These are phyloP conservation scores for Adansonia madagascariensis DNA, from an alignment of 441 rosid genomes.

Conservation along the genomic window DNA sequence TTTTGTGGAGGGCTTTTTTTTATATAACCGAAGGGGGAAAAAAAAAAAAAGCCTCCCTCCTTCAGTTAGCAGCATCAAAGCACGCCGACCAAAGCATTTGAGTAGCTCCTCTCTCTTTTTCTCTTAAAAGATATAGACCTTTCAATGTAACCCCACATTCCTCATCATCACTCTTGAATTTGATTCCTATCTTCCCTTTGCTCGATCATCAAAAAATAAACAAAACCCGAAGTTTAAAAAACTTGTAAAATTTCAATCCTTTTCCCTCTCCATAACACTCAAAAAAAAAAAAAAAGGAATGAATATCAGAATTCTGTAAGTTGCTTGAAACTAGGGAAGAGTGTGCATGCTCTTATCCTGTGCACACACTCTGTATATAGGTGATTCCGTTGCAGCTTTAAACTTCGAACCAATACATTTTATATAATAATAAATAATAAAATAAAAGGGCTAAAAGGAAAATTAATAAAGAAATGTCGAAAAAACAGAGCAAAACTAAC, in stretches of 20 bases:
- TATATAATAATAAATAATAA: constrained; percentile 3
- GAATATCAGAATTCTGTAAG: not conserved
- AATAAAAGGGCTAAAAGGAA: not conserved
- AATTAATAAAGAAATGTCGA: constrained; percentile 23
- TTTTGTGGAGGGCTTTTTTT: constrained; percentile 50
- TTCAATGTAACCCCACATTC: constrained; percentile 52
- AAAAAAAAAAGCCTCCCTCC: constrained; percentile 26
- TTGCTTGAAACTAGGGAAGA: constrained; percentile 57
- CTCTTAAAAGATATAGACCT: constrained; percentile 52
- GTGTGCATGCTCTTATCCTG: constrained; percentile 75
- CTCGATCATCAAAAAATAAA: constrained; percentile 22
- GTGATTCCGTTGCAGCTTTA: constrained; percentile 92
- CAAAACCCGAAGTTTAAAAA: constrained; percentile 17
- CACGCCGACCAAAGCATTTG: constrained; percentile 54
- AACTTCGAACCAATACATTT: constrained; percentile 34
- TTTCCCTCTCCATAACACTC: not conserved
- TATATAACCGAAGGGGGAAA: constrained; percentile 19
- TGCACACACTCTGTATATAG: constrained; percentile 66
- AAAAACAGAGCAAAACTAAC: constrained; percentile 51
- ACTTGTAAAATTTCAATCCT: not conserved
- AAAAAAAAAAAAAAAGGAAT: not conserved
- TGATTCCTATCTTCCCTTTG: constrained; percentile 32
- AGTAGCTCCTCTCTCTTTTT: constrained; percentile 16
- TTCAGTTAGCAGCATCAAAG: constrained; percentile 54
- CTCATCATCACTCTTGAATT: constrained; percentile 48